Percentiles rank a stretch among this genome's conserved stretches.
These are phyloP conservation scores for Sisymbrium irio DNA, from an alignment of 345 rosid species.

Conservation along the genomic window DNA sequence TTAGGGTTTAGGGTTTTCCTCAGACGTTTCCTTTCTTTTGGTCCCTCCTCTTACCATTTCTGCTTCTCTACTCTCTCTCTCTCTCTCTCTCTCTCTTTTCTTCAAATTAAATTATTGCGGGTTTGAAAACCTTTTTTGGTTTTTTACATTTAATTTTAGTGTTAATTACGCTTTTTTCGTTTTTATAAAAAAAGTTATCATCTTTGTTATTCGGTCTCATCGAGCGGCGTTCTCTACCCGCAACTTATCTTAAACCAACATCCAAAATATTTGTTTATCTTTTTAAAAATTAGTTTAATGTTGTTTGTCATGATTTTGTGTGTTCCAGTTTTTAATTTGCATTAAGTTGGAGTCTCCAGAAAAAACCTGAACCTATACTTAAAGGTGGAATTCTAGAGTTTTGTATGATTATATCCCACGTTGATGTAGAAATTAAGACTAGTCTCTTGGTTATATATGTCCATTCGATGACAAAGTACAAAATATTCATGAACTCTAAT, in stretches of 20 bases:
- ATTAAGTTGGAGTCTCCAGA: background rate
- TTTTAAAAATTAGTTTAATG: background rate
- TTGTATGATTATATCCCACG: background rate
- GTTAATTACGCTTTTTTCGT: conserved; percentile 14
- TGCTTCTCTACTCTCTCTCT: background rate
- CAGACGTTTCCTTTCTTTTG: conserved; percentile 28
- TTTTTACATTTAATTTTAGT: background rate
- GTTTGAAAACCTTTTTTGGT: conserved; percentile 3
- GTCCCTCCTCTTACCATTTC: conserved; percentile 20
- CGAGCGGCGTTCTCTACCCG: conserved; percentile 15
- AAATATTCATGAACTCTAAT: background rate
- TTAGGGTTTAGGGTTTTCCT: conserved; percentile 32
- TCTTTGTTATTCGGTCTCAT: conserved; percentile 20
- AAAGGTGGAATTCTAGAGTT: background rate
- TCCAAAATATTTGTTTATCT: background rate
- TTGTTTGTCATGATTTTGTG: background rate
- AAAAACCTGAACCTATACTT: background rate
- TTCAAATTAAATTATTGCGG: conserved; percentile 8
- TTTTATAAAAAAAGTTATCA: conserved; percentile 8
- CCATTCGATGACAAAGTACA: background rate
- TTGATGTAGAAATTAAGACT: background rate
- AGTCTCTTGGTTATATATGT: background rate
- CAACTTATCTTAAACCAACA: conserved; percentile 15
- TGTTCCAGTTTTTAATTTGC: background rate
- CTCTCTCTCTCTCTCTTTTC: background rate